phyloP scores from a whole-genome alignment of 2,329 filamentous ascomycete genomes.

The Xylaria sp. region DNA sequence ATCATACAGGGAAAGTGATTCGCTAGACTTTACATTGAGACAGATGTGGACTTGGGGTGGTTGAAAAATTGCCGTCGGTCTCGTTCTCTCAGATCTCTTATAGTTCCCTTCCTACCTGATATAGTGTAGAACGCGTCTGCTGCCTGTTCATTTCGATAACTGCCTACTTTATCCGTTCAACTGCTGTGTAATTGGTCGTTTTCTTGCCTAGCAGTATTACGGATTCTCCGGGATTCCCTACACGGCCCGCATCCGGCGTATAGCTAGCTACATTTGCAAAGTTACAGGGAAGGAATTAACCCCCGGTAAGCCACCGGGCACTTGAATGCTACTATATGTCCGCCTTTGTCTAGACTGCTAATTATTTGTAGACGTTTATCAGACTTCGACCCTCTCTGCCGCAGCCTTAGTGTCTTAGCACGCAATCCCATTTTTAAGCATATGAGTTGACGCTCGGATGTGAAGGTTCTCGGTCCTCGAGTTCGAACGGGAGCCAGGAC shows the following conservation, averaged over 20 bases:
- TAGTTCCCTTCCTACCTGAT: conserved; percentile 15
- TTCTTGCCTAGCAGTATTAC: conserved; percentile 19
- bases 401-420: background rate
- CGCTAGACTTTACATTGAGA: conserved; percentile 9
- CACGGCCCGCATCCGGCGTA: conserved; percentile 21
- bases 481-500: conserved; percentile 21
- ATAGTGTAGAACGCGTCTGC: conserved; percentile 1
- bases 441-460: conserved; percentile 23
- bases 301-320: conserved; percentile 22
- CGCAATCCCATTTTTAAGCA: conserved; percentile 4
- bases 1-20: conserved; percentile 4
- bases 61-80: conserved; percentile 3
- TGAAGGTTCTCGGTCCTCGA: conserved; percentile 20
- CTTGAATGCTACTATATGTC: conserved; percentile 5
- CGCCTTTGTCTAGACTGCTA: background rate
- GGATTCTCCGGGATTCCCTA: conserved; percentile 20
- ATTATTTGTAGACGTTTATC: background rate
- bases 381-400: conserved; percentile 10
- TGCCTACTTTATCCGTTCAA: background rate
- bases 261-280: conserved; percentile 2
- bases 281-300: conserved; percentile 28
- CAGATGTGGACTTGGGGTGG: conserved; percentile 13
- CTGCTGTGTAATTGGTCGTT: conserved; percentile 18
- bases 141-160: background rate
- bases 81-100: conserved; percentile 12